phyloP scores from a whole-genome alignment of 371 early-diverging fungal genomes.

The Gilbertella persicaria region DNA sequence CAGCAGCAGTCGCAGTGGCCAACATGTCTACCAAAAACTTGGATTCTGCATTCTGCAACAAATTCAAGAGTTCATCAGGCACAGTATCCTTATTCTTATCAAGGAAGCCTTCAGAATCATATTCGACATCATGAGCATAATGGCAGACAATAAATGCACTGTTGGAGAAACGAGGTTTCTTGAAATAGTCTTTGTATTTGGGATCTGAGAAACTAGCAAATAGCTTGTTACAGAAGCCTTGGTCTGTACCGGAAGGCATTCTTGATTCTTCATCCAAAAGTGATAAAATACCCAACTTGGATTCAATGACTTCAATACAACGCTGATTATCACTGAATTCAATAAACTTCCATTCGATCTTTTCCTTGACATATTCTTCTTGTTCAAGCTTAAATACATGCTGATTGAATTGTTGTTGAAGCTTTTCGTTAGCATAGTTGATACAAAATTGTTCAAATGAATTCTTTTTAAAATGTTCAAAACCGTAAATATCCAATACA shows the following conservation, averaged over 20 bases:
- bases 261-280: conserved; percentile 96
- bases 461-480: conserved; percentile 97
- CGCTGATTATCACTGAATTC: conserved; percentile 99
- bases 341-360: conserved; percentile 88
- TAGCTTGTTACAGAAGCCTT: conserved; percentile 82
- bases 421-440: conserved; percentile 97
- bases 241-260: conserved; percentile 90
- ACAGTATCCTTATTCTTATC: conserved; percentile 99
- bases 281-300: conserved; percentile 90
- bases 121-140: conserved; percentile 91
- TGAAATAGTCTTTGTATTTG: conserved; percentile 76
- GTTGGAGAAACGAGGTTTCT: conserved; percentile 87
- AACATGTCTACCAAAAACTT: conserved; percentile 79
- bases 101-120: conserved; percentile 93
- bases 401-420: conserved; percentile 93
- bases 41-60: conserved; percentile 71
- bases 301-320: conserved; percentile 99
- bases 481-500: conserved; percentile 96
- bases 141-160: conserved; percentile 85
- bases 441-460: conserved; percentile 99
- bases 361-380: conserved; percentile 92
- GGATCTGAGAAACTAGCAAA: conserved; percentile 76
- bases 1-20: conserved; percentile 54
- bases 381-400: conserved; percentile 88
- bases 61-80: conserved; percentile 84